Evolutionary conservation across 106 monocot genomes (phyloP), one percentile per base, ranked within the genome.

Genomic region (Dioscorea zingiberensis): DNA sequence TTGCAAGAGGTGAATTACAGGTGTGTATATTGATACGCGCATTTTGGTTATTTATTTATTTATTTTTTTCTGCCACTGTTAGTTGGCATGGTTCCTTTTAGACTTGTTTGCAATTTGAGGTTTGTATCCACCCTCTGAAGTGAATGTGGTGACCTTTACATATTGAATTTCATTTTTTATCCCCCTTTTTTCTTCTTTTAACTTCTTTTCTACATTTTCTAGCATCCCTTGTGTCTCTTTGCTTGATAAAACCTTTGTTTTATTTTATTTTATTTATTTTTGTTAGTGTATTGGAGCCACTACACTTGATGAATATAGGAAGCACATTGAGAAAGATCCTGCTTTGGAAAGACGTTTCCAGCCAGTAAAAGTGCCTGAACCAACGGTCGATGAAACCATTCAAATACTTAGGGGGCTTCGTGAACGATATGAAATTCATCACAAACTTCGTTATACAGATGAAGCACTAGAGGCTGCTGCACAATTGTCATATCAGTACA

Each of bases 1-100:
- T 81, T 68, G 76, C 81, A 23, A 81, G 81, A 69, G 76, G 81
- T 57, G 81, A 81, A 76, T 59, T 81, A 16, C 81, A 81, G 81
- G 72, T 81, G 68, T 38, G 38, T 10, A 38, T 6, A 38, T 38
- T 10, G 10, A 38, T 38, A 38, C 38, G 10, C 10, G 38, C 10
- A 10, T 38, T 38, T 38, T 1, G 38, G 38, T 38, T 38, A 38
- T 38, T 30, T 6, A 38, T n/a, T n/a, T n/a, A n/a, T n/a, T n/a
- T n/a, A n/a, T n/a, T n/a, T n/a, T n/a, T n/a, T n/a, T 38, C 38
- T 38, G 38, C 38, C 38, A 38, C 38, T 38, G 10, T 38, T 1
- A 0, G 4, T 38, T 8, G 38, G 38, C 10, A 0, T 38, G 1
- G 38, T 38, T 38, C 38, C 10, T 38, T 38, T 38, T 38, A 38